Evolutionary conservation across 177 flowering plant species (phyloP).

Genomic region (Vitis hybrid): DNA sequence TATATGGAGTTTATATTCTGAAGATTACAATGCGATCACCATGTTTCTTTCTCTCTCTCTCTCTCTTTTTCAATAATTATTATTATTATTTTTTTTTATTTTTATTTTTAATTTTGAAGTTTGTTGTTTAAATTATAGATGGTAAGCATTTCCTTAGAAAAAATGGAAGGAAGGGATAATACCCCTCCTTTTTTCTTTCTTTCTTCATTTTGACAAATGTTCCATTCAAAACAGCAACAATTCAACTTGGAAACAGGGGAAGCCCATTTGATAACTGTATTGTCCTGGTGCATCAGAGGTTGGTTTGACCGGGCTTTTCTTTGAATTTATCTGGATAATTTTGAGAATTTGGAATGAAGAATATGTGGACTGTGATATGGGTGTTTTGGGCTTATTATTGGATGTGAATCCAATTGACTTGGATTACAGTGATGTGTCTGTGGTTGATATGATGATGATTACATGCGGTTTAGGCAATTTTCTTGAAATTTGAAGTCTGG

Average conservation of each 20-base stretch:
- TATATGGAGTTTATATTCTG: no score
- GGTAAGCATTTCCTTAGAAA: no score
- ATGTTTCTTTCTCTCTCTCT: not conserved
- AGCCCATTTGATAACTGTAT: not conserved
- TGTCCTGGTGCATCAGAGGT: no score
- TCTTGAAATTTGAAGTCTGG: no score
- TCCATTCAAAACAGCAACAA: not conserved
- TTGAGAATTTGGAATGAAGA: not conserved
- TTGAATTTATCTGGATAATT: no score
- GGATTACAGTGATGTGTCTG: not conserved
- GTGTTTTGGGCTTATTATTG: not conserved
- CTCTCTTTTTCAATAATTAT: not conserved
- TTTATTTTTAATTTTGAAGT: not conserved
- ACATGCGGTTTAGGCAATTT: no score
- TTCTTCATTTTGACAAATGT: no score
- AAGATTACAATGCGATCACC: no score
- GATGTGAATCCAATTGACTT: not conserved
- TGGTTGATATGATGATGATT: not conserved
- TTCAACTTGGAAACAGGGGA: not conserved
- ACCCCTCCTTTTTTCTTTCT: no score
- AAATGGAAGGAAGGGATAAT: no score
- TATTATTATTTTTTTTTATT: not conserved
- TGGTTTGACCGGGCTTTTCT: no score
- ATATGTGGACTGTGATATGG: not conserved
- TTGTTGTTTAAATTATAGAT: slow-evolving; percentile 17